Evolutionary conservation across 495 filamentous ascomycete genomes (phyloP), one percentile per base, ranked within the genome.

Genomic region (Aspergillus bridgeri): DNA sequence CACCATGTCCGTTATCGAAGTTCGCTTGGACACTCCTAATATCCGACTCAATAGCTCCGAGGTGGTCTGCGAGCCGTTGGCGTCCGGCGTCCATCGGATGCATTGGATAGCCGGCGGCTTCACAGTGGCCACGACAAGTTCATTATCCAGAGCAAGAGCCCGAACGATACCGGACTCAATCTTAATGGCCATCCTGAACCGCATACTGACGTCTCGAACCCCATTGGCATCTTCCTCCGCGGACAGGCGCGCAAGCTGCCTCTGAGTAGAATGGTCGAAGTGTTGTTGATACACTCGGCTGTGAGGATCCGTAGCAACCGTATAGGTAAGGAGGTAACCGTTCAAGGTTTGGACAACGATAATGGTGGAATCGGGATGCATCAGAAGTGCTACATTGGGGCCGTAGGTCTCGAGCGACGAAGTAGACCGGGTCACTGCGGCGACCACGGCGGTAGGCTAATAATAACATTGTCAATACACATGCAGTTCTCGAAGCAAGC

Each of bases 151-250:
- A 3, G 95, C 93, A 48, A 98, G 71, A n/a, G 88, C 91, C 61
- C 80, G 83, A 27, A 85, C 85, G 60, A 99, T 96, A 2, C 95
- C 95, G 8, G 95, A 95, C 70, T 99, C 94, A 20, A 99, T 90
- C 72, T 95, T 95, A 57, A 99, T 97, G 21, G 95, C 92, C 91
- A 97, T 97, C 51, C 94, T 82, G 74, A 99, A 98, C 19, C 90
- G 85, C 46, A 98, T 79, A 59, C 85, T 97, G 48, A 94, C 84
- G 69, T 98, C 93, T 45, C 83, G 82, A 19, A 96, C 87, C 2
- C 89, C 89, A 54, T 82, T 85, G n/a, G 87, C 86, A 68, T 96
- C 79, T 64, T 85, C 81, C 23, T 78, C 78, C 3, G 81, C 84
- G 29, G 84, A 82, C 55, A 88, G 80, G 66, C 86, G 91, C 58